Conservation (phyloP, 805 yeast genomes). For the Sporopachydermia quercuum region DNA sequence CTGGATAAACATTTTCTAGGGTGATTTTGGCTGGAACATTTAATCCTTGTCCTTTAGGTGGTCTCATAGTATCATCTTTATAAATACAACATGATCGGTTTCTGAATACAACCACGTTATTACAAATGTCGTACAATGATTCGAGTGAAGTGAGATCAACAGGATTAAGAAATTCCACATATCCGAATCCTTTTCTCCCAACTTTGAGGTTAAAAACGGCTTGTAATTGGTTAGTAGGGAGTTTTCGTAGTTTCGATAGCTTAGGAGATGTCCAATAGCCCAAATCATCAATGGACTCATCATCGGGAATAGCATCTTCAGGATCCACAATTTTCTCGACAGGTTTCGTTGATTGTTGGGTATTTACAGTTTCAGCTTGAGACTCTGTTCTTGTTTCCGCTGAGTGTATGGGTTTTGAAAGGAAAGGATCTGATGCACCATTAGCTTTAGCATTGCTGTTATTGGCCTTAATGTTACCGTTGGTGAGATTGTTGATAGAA, state of each 20-base stretch:
- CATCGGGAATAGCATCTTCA: conserved; percentile 20
- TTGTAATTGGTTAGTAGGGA: conserved; percentile 50
- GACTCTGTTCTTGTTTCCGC: not conserved
- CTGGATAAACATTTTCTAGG: conserved; percentile 68
- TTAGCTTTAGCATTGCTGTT: not conserved
- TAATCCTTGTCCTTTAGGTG: conserved; percentile 68
- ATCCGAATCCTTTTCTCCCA: conserved; percentile 71
- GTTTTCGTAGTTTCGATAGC: conserved; percentile 39
- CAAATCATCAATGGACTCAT: conserved; percentile 38
- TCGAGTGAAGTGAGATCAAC: conserved; percentile 68
- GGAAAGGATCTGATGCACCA: not conserved
- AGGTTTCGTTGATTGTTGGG: not conserved
- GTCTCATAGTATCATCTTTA: conserved; percentile 48
- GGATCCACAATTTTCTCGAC: conserved; percentile 1
- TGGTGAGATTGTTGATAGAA: not conserved
- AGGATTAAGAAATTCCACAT: conserved; percentile 60
- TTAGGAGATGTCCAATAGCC: conserved; percentile 88
- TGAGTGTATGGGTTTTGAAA: not conserved
- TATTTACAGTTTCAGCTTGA: not conserved
- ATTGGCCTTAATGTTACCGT: not conserved
- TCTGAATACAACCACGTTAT: conserved; percentile 46
- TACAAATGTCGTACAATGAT: conserved; percentile 46
- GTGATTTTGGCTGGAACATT: conserved; percentile 64
- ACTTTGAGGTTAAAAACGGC: conserved; percentile 49
- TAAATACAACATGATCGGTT: conserved; percentile 51